These are phyloP conservation scores for Geotrichum siamense DNA, from an alignment of 1,139 yeast genomes.

Conservation along the genomic window DNA sequence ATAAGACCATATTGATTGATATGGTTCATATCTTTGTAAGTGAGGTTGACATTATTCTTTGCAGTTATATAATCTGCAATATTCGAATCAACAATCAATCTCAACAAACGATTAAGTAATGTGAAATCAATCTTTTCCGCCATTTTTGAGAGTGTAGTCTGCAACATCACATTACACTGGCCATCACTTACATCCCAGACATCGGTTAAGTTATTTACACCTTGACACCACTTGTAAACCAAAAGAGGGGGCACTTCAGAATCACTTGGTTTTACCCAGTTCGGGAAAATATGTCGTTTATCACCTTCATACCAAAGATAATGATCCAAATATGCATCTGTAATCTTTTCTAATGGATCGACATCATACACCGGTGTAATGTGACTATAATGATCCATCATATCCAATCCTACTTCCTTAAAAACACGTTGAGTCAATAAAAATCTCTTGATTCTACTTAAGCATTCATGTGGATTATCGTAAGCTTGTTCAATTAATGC, in stretches of 20 bases:
- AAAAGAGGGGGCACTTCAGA: conserved; percentile 87
- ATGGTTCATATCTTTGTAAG: conserved; percentile 94
- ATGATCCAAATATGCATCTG: conserved; percentile 94
- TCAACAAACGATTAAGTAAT: conserved; percentile 66
- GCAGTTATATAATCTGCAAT: conserved; percentile 94
- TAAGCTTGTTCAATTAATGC: conserved; percentile 94
- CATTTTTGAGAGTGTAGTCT: conserved; percentile 60
- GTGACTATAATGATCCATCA: conserved; percentile 88
- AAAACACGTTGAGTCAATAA: conserved; percentile 85
- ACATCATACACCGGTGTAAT: conserved; percentile 79
- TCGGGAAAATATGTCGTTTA: conserved; percentile 79
- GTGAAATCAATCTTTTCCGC: conserved; percentile 87
- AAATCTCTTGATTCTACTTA: conserved; percentile 75
- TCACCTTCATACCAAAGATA: conserved; percentile 96
- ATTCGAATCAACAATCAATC: conserved; percentile 80
- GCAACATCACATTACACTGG: conserved; percentile 76
- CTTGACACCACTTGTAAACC: conserved; percentile 93
- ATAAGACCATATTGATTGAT: conserved; percentile 82
- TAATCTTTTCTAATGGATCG: conserved; percentile 89
- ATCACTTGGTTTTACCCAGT: conserved; percentile 94
- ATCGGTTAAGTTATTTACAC: conserved; percentile 68
- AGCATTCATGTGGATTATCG: conserved; percentile 91
- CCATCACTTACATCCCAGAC: conserved; percentile 78
- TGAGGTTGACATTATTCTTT: conserved; percentile 71
- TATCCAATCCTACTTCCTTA: conserved; percentile 78